Conservation (phyloP, 441 rosid species). For the Bocquillonia castaneifolia region DNA sequence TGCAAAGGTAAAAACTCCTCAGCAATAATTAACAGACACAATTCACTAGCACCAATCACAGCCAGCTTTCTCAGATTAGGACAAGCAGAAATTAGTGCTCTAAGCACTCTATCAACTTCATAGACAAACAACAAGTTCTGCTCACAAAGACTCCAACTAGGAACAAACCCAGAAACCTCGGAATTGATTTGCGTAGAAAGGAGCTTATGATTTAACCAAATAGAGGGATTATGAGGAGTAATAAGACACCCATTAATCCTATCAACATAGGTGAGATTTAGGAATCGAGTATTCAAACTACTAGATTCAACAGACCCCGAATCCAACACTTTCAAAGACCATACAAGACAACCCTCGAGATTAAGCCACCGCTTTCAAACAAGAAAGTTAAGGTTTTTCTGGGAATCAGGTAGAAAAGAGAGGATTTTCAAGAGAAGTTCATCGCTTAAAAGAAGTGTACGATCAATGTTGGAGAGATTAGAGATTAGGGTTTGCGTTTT, state of each 20-base stretch:
- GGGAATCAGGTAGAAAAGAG: constrained; percentile 47
- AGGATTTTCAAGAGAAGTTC: constrained; percentile 48
- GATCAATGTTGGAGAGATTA: no score
- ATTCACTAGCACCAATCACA: constrained; percentile 51
- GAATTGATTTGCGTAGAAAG: constrained; percentile 37
- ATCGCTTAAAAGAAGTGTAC: constrained; percentile 19
- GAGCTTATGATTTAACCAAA: constrained; percentile 34
- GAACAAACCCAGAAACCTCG: constrained; percentile 23
- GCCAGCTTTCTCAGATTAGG: constrained; percentile 55
- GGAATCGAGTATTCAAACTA: constrained; percentile 54
- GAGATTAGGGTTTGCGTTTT: no score
- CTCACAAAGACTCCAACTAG: constrained; percentile 5
- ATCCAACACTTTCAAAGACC: constrained; percentile 47
- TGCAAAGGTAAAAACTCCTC: constrained; percentile 51
- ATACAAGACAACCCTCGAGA: constrained; percentile 60
- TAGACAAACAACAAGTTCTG: constrained; percentile 28
- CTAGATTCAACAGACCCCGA: constrained; percentile 61
- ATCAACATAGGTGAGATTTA: constrained; percentile 48
- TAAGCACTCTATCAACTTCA: constrained; percentile 42
- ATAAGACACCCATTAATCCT: constrained; percentile 40
- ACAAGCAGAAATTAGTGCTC: constrained; percentile 39
- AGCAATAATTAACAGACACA: constrained; percentile 42
- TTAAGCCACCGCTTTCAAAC: constrained; percentile 75
- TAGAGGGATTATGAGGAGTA: constrained; percentile 36
- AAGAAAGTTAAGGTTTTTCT: constrained; percentile 38